Base-by-base conservation (phyloP, 768 basidiomycete species). In the Collybia mongolica region DNA sequence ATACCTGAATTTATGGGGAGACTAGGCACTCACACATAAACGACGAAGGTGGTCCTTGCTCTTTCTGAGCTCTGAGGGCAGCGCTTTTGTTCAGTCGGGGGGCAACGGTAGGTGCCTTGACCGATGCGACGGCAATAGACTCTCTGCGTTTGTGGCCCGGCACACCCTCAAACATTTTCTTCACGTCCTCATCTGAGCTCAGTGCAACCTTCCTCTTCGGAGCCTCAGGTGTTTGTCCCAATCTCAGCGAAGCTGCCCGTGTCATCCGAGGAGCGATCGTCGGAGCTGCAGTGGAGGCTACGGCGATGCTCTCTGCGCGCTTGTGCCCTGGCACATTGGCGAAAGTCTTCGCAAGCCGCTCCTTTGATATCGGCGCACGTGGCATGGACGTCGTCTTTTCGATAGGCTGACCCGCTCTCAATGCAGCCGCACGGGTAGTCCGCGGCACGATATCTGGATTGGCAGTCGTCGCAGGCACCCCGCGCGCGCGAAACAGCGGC, bases 81-180 rank as follows among this genome's bases (percentile, higher is more conserved):
- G 90, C 86, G 35, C 89, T 89, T 58, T 86, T 90, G n/a, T 90
- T 90, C 68, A 86, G 68, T 51, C 88, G 77, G 2, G 91, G 91
- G 0, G 82, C 75, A 8, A 91, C 72, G 5, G 65, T 71, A 1
- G 91, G 91, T 2, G 88, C 77, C 35, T 73, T 77, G 12, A 79
- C 77, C 35, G 83, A 84, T 15, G 84, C 77, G 7, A 93, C 91
- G 5, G 81, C 65, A 54, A 93, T 84, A 12, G 80, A 81, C 61
- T 90, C 88, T 22, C 86, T 71, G 48, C 90, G 75, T 67, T 93
- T 93, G 60, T 93, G 90, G 0, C 90, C 90, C 5, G 91, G 90
- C 2, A 93, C 84, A 28, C 89, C 89, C 0, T 87, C 86, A 58
- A 92, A 93, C 0, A 76, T 81, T 26, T 65, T 64, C 65, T 75